A percentile compares a stretch with the other conserved stretches of the same genome.
Evolutionary conservation across 805 yeast species (phyloP).

Genomic region (Yarrowia sp.): DNA sequence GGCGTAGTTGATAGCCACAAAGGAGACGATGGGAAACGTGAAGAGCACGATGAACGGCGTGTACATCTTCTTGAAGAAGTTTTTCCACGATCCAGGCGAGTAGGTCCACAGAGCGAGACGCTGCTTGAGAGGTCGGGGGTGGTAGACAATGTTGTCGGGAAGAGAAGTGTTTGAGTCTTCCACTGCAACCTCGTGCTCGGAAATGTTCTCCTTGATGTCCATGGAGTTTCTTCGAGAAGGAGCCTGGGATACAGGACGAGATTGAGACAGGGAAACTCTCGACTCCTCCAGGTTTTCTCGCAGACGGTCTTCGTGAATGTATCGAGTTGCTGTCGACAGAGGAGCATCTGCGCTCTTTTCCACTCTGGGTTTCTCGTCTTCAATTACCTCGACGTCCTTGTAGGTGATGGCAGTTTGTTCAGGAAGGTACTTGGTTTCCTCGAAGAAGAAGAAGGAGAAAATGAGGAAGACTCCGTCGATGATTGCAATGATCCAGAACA

Average conservation of each 20-base stretch:
- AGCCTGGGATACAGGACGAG: slow-evolving; percentile 12
- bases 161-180: neutral
- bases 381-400: slow-evolving; percentile 11
- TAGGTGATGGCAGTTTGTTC: slow-evolving; percentile 7
- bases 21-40: slow-evolving; percentile 28
- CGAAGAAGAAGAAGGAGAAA: slow-evolving; percentile 30
- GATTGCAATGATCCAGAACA: slow-evolving; percentile 32
- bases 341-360: slow-evolving; percentile 4
- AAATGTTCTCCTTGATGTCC: neutral
- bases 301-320: neutral
- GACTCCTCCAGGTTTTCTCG: slow-evolving; percentile 1
- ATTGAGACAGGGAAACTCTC: neutral
- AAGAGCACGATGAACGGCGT: slow-evolving; percentile 27
- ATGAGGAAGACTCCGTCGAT: slow-evolving; percentile 30
- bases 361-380: neutral
- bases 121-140: slow-evolving; percentile 11
- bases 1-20: slow-evolving; percentile 28
- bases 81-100: slow-evolving; percentile 20
- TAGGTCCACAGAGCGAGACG: slow-evolving; percentile 23
- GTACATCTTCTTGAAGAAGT: slow-evolving; percentile 23
- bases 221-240: slow-evolving; percentile 15
- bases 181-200: neutral
- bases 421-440: slow-evolving; percentile 31
- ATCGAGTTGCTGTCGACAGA: slow-evolving; percentile 6
- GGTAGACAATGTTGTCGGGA: slow-evolving; percentile 6